Evolutionary conservation across 345 rosid species (phyloP).

Genomic region (Eucalyptus albens): DNA sequence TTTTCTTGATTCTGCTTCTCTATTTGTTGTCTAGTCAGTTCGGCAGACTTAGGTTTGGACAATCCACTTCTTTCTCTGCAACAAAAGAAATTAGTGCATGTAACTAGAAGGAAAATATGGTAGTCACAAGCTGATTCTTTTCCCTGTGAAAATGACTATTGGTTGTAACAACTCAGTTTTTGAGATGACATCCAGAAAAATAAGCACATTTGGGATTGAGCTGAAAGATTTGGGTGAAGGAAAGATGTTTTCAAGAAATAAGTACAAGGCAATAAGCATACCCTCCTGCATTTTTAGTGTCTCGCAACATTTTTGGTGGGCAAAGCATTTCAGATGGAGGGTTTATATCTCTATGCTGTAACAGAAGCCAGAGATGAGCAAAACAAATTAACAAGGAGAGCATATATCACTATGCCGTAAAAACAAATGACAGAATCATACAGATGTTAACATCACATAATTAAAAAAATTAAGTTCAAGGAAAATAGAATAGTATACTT

Average conservation of each 20-base stretch:
- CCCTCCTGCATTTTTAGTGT: neutral
- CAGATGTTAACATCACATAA: neutral
- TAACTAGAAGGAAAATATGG: neutral
- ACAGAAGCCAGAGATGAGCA: neutral
- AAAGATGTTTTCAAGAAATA: neutral
- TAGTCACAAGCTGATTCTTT: neutral
- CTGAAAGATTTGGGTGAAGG: neutral
- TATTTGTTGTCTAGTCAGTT: neutral
- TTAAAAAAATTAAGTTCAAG: neutral
- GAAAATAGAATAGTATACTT: neutral
- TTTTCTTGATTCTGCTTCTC: neutral
- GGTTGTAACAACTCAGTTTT: neutral
- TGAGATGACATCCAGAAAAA: neutral
- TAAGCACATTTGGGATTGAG: neutral
- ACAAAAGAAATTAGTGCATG: neutral
- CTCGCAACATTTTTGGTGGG: neutral
- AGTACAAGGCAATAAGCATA: neutral
- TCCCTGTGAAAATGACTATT: neutral
- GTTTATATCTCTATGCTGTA: neutral
- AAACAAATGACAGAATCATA: neutral
- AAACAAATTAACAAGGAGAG: neutral
- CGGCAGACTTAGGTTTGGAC: neutral
- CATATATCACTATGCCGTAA: neutral
- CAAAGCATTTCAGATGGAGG: neutral
- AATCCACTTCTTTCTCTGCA: neutral